These are phyloP conservation scores for Metroxylon sagu DNA, from an alignment of 176 grass and related monocot genomes.

Conservation along the genomic window DNA sequence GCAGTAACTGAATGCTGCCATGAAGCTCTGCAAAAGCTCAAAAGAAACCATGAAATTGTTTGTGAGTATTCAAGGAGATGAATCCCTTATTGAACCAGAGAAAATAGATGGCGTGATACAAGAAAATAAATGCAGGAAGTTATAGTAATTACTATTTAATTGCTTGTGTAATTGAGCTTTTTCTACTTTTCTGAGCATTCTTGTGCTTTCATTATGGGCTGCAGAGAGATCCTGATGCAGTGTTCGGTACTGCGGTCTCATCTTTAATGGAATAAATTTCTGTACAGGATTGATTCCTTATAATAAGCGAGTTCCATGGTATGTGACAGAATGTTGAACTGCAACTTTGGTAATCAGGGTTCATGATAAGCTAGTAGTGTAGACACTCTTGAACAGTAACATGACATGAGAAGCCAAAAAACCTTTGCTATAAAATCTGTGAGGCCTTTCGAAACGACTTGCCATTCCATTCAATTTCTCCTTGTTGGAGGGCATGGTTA, in stretches of 20 bases:
- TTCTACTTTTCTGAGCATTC: no score
- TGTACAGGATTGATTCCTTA: constrained; percentile 84
- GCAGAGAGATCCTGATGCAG: constrained; percentile 77
- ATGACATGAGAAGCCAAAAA: constrained; percentile 30
- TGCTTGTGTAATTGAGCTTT: not conserved
- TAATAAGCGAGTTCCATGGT: constrained; percentile 49
- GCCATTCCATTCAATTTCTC: not conserved
- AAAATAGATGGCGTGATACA: constrained; percentile 95
- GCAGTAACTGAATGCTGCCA: constrained; percentile 82
- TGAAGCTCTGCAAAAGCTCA: constrained; percentile 75
- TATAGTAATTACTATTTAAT: constrained; percentile 5
- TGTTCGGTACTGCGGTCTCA: constrained; percentile 82
- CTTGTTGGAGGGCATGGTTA: not conserved
- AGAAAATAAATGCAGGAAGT: constrained; percentile 72
- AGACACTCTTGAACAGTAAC: constrained; percentile 67
- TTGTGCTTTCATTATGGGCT: no score
- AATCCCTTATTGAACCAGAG: constrained; percentile 87
- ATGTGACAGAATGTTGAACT: not conserved
- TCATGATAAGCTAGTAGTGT: constrained; percentile 82
- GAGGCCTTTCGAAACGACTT: not conserved
- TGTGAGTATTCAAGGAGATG: constrained; percentile 87
- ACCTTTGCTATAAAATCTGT: not conserved
- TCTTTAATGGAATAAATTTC: constrained; percentile 86
- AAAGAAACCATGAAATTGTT: constrained; percentile 72
- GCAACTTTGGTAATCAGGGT: constrained; percentile 61